phyloP scores from a whole-genome alignment of 2,329 filamentous ascomycete genomes.

The Penicillium brevicompactum region DNA sequence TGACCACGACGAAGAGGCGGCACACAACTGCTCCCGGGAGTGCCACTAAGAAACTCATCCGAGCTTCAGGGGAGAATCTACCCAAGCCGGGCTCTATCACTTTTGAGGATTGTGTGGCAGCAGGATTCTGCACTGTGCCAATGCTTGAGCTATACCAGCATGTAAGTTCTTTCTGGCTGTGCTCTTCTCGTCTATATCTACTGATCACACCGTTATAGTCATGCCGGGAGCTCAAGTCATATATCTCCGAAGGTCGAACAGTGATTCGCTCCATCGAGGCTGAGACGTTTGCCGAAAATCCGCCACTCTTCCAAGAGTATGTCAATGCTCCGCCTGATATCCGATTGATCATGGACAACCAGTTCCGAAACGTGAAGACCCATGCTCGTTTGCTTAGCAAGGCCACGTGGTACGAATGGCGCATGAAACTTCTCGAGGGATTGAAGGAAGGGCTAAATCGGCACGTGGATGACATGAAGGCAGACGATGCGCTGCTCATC shows the following conservation, averaged over 20 bases:
- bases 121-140: conserved; percentile 86
- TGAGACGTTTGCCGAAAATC: conserved; percentile 87
- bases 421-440: conserved; percentile 81
- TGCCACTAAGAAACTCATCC: conserved; percentile 32
- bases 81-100: conserved; percentile 33
- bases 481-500: conserved; percentile 68
- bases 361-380: conserved; percentile 96
- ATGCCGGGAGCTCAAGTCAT: conserved; percentile 92
- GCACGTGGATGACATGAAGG: conserved; percentile 74
- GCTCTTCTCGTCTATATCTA: conserved; percentile 4
- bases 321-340: conserved; percentile 81
- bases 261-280: conserved; percentile 90
- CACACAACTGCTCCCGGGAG: conserved; percentile 72
- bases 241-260: conserved; percentile 88
- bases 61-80: conserved; percentile 29
- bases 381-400: conserved; percentile 89
- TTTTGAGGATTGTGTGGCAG: conserved; percentile 79
- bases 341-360: conserved; percentile 86
- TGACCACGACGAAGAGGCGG: conserved; percentile 91
- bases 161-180: conserved; percentile 50
- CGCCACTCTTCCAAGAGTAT: conserved; percentile 88
- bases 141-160: conserved; percentile 95
- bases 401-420: conserved; percentile 98
- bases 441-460: conserved; percentile 78
- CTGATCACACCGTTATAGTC: conserved; percentile 53